phyloP scores from a whole-genome alignment of 352 stramenopile genomes.

The Globisporangium heterothallicum region DNA sequence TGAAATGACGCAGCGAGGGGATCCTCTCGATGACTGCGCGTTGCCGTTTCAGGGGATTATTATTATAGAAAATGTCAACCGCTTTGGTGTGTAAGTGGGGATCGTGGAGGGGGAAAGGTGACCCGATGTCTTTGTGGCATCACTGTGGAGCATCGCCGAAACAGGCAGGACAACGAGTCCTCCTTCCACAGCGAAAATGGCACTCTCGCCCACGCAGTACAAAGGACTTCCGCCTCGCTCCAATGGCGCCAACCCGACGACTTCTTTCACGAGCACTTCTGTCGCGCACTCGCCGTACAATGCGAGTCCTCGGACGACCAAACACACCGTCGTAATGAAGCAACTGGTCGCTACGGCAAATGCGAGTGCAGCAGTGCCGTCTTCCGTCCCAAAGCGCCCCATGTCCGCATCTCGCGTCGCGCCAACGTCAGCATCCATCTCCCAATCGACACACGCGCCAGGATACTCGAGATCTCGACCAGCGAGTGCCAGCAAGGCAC shows the following conservation, averaged over 20 bases:
- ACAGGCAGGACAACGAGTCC: too few relatives aligned
- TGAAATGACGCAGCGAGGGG: too few relatives aligned
- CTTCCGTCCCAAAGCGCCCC: constrained; percentile 22
- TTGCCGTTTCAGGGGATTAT: constrained; percentile 7
- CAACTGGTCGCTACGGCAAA: background rate
- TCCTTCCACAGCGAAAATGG: too few relatives aligned
- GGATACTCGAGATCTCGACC: background rate
- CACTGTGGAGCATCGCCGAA: too few relatives aligned
- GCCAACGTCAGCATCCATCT: constrained; percentile 16
- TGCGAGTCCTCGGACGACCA: constrained; percentile 27
- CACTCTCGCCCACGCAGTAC: background rate
- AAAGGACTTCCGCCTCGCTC: constrained; percentile 3
- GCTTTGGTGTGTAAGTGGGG: too few relatives aligned
- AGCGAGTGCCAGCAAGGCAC: constrained; percentile 11
- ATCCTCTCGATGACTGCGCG: too few relatives aligned
- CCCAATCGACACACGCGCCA: background rate
- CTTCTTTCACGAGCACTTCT: too few relatives aligned
- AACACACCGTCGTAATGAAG: constrained; percentile 10
- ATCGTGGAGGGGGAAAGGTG: too few relatives aligned
- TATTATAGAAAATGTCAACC: background rate
- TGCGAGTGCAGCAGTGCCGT: background rate
- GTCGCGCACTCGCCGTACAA: background rate
- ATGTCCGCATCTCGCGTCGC: constrained; percentile 29
- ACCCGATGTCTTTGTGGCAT: too few relatives aligned
- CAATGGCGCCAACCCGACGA: too few relatives aligned